phyloP scores from a whole-genome alignment of 208 protist genomes.

The Phytomonas francai region DNA sequence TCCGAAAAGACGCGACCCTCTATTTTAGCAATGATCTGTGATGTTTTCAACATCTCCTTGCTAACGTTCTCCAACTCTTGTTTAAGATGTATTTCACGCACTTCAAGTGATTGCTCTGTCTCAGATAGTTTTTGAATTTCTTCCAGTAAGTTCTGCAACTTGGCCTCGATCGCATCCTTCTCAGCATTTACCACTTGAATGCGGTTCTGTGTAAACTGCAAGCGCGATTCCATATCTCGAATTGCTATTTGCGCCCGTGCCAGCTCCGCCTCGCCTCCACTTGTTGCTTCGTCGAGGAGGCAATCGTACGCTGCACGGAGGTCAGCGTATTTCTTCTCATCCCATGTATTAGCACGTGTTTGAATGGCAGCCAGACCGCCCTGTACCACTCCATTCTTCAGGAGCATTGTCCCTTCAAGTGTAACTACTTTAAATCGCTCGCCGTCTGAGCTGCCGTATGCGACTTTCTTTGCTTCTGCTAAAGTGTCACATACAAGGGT shows the following conservation, averaged over 20 bases:
- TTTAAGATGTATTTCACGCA: constrained; percentile 16
- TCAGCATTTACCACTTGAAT: constrained; percentile 36
- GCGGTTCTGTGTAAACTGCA: constrained; percentile 45
- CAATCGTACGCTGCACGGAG: constrained; percentile 62
- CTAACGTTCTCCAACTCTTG: constrained; percentile 29
- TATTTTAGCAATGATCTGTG: constrained; percentile 44
- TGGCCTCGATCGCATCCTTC: constrained; percentile 22
- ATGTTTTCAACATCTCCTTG: constrained; percentile 40
- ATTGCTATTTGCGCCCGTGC: constrained; percentile 56
- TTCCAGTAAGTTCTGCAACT: constrained; percentile 26
- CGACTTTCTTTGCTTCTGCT: constrained; percentile 84
- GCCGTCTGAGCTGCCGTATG: constrained; percentile 46
- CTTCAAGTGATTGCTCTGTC: constrained; percentile 11
- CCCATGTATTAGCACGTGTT: constrained; percentile 86
- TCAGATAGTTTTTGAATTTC: constrained; percentile 20
- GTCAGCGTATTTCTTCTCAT: constrained; percentile 86
- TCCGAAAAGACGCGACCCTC: constrained; percentile 86
- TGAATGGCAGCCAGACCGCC: constrained; percentile 86
- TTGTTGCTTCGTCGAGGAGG: constrained; percentile 54
- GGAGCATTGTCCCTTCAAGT: constrained; percentile 92
- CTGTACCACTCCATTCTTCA: constrained; percentile 94
- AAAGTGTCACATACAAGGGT: constrained; percentile 94
- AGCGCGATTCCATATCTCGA: constrained; percentile 55
- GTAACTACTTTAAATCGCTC: constrained; percentile 93
- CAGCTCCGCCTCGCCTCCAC: constrained; percentile 62